phyloP scores from a whole-genome alignment of 768 basidiomycete species.

The Nidula microcarpa region DNA sequence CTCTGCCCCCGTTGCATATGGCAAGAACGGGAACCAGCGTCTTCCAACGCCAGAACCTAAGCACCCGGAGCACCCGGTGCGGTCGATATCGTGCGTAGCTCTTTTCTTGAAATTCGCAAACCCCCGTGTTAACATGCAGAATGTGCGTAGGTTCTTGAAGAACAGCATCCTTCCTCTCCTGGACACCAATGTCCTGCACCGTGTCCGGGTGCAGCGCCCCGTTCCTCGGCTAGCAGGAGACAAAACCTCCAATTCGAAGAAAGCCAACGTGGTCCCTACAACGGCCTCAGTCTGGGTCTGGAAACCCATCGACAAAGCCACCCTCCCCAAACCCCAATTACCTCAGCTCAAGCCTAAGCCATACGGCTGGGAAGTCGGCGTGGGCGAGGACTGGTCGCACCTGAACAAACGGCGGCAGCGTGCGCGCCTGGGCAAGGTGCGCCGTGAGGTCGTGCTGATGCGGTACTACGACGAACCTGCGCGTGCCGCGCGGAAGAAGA shows the following conservation, averaged over 20 bases:
- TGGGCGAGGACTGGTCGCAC: slow-evolving; percentile 51
- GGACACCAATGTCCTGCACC: not conserved
- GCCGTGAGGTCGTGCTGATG: slow-evolving; percentile 36
- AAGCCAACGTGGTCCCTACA: not conserved
- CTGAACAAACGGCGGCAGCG: slow-evolving; percentile 52
- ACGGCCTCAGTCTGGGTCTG: not conserved
- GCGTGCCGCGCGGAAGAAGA: not conserved
- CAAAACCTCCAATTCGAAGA: not conserved
- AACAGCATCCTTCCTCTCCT: slow-evolving; percentile 45
- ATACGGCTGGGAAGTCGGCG: slow-evolving; percentile 40
- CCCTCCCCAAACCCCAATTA: not conserved
- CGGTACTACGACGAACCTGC: slow-evolving; percentile 2
- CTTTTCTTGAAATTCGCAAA: not conserved
- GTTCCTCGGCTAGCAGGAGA: not conserved
- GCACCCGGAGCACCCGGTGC: slow-evolving; percentile 42
- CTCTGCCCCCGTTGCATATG: not conserved
- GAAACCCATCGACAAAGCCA: not conserved
- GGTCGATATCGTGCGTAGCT: slow-evolving; percentile 46
- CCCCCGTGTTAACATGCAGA: not conserved
- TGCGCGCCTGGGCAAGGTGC: slow-evolving; percentile 42
- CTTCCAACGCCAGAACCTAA: slow-evolving; percentile 20
- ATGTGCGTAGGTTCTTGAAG: slow-evolving; percentile 48
- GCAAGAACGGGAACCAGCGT: not conserved
- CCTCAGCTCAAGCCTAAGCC: not conserved
- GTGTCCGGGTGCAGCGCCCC: not conserved